Base-by-base conservation (phyloP, 345 rosid genomes). In the Bruguiera sexangula region DNA sequence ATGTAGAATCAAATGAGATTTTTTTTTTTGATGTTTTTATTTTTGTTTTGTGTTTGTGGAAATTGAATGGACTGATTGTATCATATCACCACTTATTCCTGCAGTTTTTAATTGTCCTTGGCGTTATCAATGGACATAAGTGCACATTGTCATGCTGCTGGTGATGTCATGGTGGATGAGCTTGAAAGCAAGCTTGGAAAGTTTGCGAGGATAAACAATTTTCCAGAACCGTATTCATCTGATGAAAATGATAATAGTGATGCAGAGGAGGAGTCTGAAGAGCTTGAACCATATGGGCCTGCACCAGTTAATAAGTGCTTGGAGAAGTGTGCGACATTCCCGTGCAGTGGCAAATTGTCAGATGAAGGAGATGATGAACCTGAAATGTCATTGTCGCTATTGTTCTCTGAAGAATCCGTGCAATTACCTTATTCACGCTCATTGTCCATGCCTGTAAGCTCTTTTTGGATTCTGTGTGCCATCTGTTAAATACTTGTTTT, bases 231-330 rank as follows among this genome's bases (percentile, higher is more conserved):
- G 29, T 54, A 46, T 63, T 21, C 69, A 55, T 79, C 80, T 53
- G 85, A 79, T 60, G 76, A 76, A 22, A 84, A 82, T 60, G 79
- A 73, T 69, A 62, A 70, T 27, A 80, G 74, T 63, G 81, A 72
- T 69, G 72, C 39, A 52, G 70, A 69, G 59, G 70, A 69, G 59
- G 85, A 83, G 69, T 77, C 2, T 57, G 76, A 77, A 56, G 81
- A 76, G n/a, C 69, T 77, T 53, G 69, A 66, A 29, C 65, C 37
- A 30, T 22, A 22, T 48, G 61, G 73, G 20, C 68, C 62, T 60
- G 76, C 72, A 65, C 69, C 72, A 19, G 19, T 31, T 53, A 69
- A 52, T n/a, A 77, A 73, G 68, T 69, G 74, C 75, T 24, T 76
- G 31, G 67, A 24, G 60, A 82, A 79, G 60, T 66, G 34, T 55